Conservation (phyloP, 495 filamentous ascomycete genomes). For the Lasiosphaeriaceae sp. region DNA sequence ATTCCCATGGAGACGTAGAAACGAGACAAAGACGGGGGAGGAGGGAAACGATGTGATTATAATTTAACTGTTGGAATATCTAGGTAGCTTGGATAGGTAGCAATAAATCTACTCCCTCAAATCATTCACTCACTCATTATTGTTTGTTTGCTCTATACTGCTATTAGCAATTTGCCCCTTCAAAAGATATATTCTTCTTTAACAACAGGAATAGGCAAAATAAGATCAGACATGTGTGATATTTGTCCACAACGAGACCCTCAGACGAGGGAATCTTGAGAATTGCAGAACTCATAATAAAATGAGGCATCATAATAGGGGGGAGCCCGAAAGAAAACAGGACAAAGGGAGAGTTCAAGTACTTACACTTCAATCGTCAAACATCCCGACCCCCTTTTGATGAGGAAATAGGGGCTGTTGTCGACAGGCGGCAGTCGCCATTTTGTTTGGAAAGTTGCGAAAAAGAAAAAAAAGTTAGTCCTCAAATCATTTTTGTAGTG, state of each 20-base stretch:
- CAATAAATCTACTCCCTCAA: too few relatives aligned
- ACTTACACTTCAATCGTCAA: conserved; percentile 1
- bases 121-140: too few relatives aligned
- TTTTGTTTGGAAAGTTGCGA: not conserved
- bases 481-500: not conserved
- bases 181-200: too few relatives aligned
- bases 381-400: not conserved
- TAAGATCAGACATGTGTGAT: not conserved
- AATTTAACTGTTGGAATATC: too few relatives aligned
- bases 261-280: conserved; percentile 30
- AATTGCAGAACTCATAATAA: conserved; percentile 55
- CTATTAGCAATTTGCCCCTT: too few relatives aligned
- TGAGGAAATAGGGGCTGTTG: not conserved
- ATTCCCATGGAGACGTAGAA: conserved; percentile 28
- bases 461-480: not conserved
- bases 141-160: too few relatives aligned
- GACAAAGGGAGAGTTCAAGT: not conserved
- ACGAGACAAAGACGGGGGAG: too few relatives aligned
- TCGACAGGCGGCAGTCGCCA: not conserved
- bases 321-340: not conserved
- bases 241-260: conserved; percentile 1
- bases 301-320: conserved; percentile 41
- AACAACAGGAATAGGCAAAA: not conserved
- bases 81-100: too few relatives aligned
- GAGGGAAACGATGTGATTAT: too few relatives aligned